phyloP scores from a whole-genome alignment of 352 stramenopile species.

The Thalassiosira exigua region DNA sequence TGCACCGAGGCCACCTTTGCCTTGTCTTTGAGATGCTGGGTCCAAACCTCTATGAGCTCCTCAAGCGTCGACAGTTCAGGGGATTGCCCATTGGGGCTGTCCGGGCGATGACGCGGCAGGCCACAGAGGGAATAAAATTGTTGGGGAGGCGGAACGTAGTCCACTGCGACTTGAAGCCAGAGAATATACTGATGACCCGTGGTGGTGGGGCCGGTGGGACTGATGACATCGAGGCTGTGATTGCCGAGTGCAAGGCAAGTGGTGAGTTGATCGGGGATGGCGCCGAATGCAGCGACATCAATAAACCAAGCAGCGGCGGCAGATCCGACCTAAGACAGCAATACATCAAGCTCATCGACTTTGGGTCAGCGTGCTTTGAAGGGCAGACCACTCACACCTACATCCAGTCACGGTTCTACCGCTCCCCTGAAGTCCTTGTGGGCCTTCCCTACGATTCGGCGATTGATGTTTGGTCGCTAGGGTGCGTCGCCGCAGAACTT shows the following conservation, averaged over 20 bases:
- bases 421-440: constrained; percentile 92
- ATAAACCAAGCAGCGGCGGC: background rate
- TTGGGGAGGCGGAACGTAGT: constrained; percentile 87
- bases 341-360: constrained; percentile 94
- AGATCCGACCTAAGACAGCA: constrained; percentile 32
- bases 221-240: constrained; percentile 56
- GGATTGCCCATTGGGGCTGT: constrained; percentile 94
- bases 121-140: constrained; percentile 87
- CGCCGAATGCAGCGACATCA: background rate
- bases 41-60: constrained; percentile 99
- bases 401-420: constrained; percentile 89
- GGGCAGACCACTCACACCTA: constrained; percentile 89
- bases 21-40: constrained; percentile 94
- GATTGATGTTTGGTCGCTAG: constrained; percentile 92
- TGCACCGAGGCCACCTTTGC: constrained; percentile 92
- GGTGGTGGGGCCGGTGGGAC: constrained; percentile 39
- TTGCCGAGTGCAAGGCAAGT: constrained; percentile 60
- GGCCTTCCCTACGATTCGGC: constrained; percentile 88
- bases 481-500: constrained; percentile 92
- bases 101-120: constrained; percentile 87
- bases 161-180: constrained; percentile 19
- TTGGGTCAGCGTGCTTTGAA: constrained; percentile 90
- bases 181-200: constrained; percentile 78
- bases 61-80: constrained; percentile 86
- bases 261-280: background rate